phyloP scores from a whole-genome alignment of 257 asterid species.

The Echites panduratus region DNA sequence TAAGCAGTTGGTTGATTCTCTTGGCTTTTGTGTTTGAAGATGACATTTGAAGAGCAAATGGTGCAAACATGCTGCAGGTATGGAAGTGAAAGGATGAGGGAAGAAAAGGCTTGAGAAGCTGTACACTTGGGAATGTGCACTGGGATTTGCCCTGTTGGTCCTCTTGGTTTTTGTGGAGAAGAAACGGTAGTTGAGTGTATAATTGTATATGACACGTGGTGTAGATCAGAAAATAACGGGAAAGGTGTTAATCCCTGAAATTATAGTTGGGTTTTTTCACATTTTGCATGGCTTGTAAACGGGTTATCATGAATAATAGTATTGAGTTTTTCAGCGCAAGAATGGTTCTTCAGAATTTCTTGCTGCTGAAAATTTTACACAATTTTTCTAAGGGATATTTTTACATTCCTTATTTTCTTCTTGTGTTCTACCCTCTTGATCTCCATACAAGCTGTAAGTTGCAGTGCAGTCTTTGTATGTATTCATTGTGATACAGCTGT shows the following conservation, averaged over 20 bases:
- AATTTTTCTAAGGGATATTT: neutral
- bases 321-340: neutral
- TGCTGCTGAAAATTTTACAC: neutral
- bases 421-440: neutral
- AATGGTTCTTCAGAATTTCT: neutral
- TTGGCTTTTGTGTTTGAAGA: neutral
- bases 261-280: neutral
- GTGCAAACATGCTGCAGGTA: neutral
- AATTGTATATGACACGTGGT: neutral
- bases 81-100: neutral
- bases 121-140: neutral
- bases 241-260: neutral
- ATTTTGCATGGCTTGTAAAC: neutral
- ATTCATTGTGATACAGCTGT: no score
- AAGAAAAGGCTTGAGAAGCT: neutral
- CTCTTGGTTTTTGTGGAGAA: neutral
- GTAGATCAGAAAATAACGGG: neutral
- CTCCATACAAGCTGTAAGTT: neutral
- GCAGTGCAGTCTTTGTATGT: no score
- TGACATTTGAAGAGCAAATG: neutral
- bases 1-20: neutral
- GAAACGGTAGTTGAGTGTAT: neutral
- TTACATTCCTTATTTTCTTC: neutral
- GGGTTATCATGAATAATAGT: neutral
- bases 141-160: neutral